phyloP scores from a whole-genome alignment of 2,329 filamentous ascomycete species.

The Pseudophaeomoniella oleicola region DNA sequence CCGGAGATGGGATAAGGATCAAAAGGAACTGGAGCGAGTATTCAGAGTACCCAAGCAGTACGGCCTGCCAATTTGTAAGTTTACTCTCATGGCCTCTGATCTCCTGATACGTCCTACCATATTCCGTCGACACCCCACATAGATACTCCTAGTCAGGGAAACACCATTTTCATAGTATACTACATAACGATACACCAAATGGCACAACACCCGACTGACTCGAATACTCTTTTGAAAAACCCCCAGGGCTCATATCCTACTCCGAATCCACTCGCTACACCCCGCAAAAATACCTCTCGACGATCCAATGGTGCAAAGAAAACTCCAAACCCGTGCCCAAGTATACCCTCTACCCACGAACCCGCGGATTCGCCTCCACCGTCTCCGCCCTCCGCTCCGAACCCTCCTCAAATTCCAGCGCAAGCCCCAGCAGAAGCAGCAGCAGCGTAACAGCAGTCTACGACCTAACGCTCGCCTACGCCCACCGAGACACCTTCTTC shows the following conservation, averaged over 20 bases:
- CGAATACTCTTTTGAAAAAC: too few relatives aligned
- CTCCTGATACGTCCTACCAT: too few relatives aligned
- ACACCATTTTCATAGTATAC: too few relatives aligned
- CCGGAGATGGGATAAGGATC: slow-evolving; percentile 44
- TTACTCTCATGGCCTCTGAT: too few relatives aligned
- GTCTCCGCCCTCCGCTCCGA: slow-evolving; percentile 15
- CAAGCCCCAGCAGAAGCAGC: too few relatives aligned
- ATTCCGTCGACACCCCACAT: too few relatives aligned
- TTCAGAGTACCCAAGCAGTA: slow-evolving; percentile 39
- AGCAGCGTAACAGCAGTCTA: slow-evolving; percentile 36
- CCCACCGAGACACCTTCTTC: slow-evolving; percentile 28
- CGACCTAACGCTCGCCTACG: slow-evolving; percentile 41
- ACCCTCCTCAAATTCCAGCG: too few relatives aligned
- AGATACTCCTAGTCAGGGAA: too few relatives aligned
- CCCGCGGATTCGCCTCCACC: slow-evolving; percentile 43
- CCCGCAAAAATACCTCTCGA: slow-evolving; percentile 34
- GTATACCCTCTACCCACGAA: slow-evolving; percentile 46
- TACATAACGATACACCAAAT: too few relatives aligned
- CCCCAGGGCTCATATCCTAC: slow-evolving; percentile 47
- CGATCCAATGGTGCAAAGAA: slow-evolving; percentile 37
- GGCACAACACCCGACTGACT: too few relatives aligned
- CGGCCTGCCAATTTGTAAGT: slow-evolving; percentile 44
- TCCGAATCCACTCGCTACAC: slow-evolving; percentile 50
- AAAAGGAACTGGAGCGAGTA: slow-evolving; percentile 40
- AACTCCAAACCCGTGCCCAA: slow-evolving; percentile 36